Evolutionary conservation across 768 basidiomycete species (phyloP), one percentile per base, ranked within the genome.

Genomic region (Lactarius trivialis): DNA sequence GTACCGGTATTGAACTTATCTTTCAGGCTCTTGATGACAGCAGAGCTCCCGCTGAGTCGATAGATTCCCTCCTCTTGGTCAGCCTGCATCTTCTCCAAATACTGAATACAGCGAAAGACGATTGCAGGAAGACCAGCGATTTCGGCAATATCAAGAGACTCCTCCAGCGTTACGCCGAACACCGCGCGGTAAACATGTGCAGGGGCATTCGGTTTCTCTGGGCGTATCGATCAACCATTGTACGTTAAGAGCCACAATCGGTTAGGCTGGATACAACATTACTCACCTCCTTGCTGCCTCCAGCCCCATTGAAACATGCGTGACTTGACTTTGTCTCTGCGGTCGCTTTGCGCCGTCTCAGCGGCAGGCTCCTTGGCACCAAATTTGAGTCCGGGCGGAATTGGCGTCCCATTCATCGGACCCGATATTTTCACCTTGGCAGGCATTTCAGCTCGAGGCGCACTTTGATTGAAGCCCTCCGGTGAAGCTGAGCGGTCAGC

Each of bases 61-160:
- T 98, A 99, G 63, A 99, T 96, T 36, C 97, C 97, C 74, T 99
- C 97, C 71, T 99, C 97, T 67, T 91, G 85, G 64, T 98, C 92
- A 24, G 97, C 96, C 72, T 91, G 83, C 77, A 95, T 95, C 21
- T 85, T 83, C 76, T 98, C 93, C 59, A 99, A 78, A 75, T 96
- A 99, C 71, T 97, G 88, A 67, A 99, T 95, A 67, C 88, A 90
- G 58, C 97, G 85, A 79, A 95, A 99, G 36, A 97, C 88, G 68
- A 98, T 89, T 7, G 96, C 92, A 3, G 97, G 97, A 24, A 99
- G 79, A 68, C 88, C 87, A 56, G 88, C 94, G 60, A 98, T 91
- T 70, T 91, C 83, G 19, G 91, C 88, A 28, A 98, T 84, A 1
- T 91, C 88, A 34, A 99, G 81, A 1, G 93, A 87, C 61, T 98